phyloP scores from a whole-genome alignment of 1,284 basidiomycete genomes.

The Farysia itapuensis region DNA sequence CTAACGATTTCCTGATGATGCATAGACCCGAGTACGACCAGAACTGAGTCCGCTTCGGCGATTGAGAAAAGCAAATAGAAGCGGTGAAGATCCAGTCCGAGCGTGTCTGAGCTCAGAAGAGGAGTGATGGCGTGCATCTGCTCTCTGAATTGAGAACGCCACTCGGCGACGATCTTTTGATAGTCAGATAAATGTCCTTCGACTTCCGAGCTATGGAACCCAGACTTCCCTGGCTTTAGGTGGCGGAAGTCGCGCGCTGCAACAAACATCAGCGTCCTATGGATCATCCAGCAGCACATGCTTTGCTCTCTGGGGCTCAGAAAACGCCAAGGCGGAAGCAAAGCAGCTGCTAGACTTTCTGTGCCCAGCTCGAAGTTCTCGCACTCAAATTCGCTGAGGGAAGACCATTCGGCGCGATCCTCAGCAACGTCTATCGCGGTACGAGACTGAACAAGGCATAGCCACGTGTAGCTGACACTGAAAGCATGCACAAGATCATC shows the following conservation, averaged over 20 bases:
- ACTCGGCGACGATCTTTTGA: conserved; percentile 28
- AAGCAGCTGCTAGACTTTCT: conserved; percentile 7
- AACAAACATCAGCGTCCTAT: conserved; percentile 24
- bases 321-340: conserved; percentile 19
- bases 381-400: conserved; percentile 22
- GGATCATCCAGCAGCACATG: conserved; percentile 32
- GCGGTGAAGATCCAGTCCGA: conserved; percentile 27
- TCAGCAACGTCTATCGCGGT: conserved; percentile 30
- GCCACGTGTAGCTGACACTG: conserved; percentile 28
- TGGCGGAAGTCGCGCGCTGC: conserved; percentile 27
- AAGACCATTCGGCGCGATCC: conserved; percentile 30
- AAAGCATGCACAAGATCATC: conserved; percentile 32
- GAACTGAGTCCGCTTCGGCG: conserved; percentile 23
- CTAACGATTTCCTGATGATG: conserved; percentile 30
- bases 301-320: conserved; percentile 29
- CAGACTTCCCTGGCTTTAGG: conserved; percentile 14
- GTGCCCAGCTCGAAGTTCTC: conserved; percentile 9
- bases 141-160: conserved; percentile 34
- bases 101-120: conserved; percentile 21
- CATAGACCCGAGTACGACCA: conserved; percentile 17
- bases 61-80: conserved; percentile 30
- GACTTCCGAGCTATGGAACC: conserved; percentile 21
- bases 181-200: conserved; percentile 19
- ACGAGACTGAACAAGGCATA: conserved; percentile 23
- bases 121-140: conserved; percentile 32